Base-by-base conservation (phyloP, 2,329 filamentous ascomycete genomes). In the Arthrinium phaeospermum region DNA sequence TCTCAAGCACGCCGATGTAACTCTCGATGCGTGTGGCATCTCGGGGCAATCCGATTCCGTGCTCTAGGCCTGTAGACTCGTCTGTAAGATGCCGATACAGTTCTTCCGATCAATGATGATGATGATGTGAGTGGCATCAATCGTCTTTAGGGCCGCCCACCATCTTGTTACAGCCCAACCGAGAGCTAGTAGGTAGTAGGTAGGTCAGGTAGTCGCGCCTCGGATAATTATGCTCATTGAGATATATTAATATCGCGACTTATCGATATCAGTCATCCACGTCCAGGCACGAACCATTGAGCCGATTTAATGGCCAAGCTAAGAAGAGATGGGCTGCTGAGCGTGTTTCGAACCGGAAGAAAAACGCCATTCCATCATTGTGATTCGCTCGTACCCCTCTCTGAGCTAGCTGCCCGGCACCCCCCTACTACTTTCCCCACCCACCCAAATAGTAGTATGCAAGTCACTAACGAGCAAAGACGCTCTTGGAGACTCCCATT, bases 401-500 rank as follows among this genome's bases (percentile, higher is more conserved):
- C 57, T 64, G 19, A 27, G 53, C 53, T 37, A 61, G 53, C 30
- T 27, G 49, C n/a, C 49, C n/a, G 49, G 19, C 49, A 24, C n/a
- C 6, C 13, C 6, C 27, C 27, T 37, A 61, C 57, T 64, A 64
- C n/a, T 41, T 64, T 41, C 57, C 41, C 57, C 37, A 34, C 57
- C 57, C 57, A 64, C 57, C 57, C 46, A 46, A 37, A 30, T 30
- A 30, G 27, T 30, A 30, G 27, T 64, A 64, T 64, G 53, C 53
- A 64, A 64, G 57, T 64, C 57, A 64, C 30, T 41, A 64, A 64
- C 57, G 34, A 64, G 57, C 57, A 37, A 64, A 37, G 57, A 41
- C 13, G 57, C 57, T 37, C 57, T 64, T 24, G 57, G 34, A 41
- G 30, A 30, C 57, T 64, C 34, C 34, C 57, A 64, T 64, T 64